Evolutionary conservation across 805 yeast genomes (phyloP), one percentile per base, ranked within the genome.

Genomic region (Candida corydali): DNA sequence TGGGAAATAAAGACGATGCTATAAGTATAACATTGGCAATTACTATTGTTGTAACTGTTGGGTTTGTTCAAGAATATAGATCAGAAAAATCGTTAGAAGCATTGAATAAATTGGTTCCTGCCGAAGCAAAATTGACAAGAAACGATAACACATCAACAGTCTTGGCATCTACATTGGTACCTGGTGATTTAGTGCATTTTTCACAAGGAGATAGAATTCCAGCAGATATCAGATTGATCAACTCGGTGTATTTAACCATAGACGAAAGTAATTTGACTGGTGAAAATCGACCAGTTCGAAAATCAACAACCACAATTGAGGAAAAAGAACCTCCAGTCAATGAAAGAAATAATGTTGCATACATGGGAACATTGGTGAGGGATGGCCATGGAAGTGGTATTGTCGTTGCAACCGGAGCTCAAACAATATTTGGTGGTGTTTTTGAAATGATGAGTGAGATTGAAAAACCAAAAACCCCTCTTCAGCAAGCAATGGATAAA

Each of bases 1-100:
- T 93, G 94, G 96, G 96, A n/a, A 93, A 93, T 61, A 78, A 79
- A 22, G 97, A 93, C 56, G 99, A 93, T 59, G 95, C 98, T 2
- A 67, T 93, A n/a, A 81, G 93, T 47, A 93, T 93, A 49, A 82
- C 97, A 0, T 68, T 89, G 44, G 98, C 98, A 3, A 86, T 93
- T 34, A 50, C 86, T 29, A 89, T 93, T 47, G 99, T 93, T 22
- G 97, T 93, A 9, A 78, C 93, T 1, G 99, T 93, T 25, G 99
- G 99, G 0, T 93, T 93, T 63, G 89, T 93, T 22, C 99, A 93
- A 63, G 99, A 93, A 59, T 89, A 89, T 54, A 75, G 97, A 52
- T 86, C 96, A 2, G 99, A 93, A 54, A 84, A 93, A 67, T 86
- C 96, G 4, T 67, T 93, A 40, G 95, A 89, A 57, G 98, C 98